Evolutionary conservation across 2,329 filamentous ascomycete genomes (phyloP).

Genomic region (Colletotrichum magnum): DNA sequence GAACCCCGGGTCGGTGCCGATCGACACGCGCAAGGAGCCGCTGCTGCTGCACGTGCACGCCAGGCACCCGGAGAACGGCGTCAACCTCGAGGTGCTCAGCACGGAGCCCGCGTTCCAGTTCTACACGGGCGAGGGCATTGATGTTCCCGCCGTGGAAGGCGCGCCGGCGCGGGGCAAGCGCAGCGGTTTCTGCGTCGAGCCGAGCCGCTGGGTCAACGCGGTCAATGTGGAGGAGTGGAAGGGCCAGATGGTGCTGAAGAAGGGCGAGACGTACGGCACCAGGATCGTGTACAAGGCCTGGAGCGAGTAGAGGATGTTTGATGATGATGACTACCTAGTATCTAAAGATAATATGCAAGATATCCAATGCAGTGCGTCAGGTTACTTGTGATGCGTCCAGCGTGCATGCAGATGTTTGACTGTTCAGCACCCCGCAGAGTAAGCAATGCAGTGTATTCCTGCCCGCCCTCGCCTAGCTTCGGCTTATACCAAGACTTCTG

Average conservation of each 20-base stretch:
- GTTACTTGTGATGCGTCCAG: too few species aligned
- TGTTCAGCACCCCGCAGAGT: too few species aligned
- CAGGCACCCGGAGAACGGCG: conserved; percentile 78
- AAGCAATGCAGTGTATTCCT: too few species aligned
- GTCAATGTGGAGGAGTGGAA: conserved; percentile 86
- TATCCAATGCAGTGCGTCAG: not conserved
- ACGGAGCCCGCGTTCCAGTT: conserved; percentile 98
- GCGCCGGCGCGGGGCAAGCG: conserved; percentile 75
- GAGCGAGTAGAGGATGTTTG: conserved; percentile 68
- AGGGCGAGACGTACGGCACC: conserved; percentile 86
- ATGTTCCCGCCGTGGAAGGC: conserved; percentile 78
- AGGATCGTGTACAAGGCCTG: conserved; percentile 89
- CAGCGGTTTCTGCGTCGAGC: conserved; percentile 92
- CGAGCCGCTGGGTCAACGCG: conserved; percentile 91
- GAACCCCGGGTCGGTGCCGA: conserved; percentile 70
- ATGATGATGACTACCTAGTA: not conserved
- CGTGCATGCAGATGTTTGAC: too few species aligned
- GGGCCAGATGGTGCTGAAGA: conserved; percentile 83
- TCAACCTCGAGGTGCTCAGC: conserved; percentile 89
- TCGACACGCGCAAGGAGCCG: conserved; percentile 75
- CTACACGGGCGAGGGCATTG: conserved; percentile 89
- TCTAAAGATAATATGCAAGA: not conserved
- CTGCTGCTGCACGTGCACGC: conserved; percentile 79
- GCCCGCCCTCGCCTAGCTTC: too few species aligned
- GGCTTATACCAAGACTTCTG: too few species aligned